Evolutionary conservation across 2,329 filamentous ascomycete genomes (phyloP).

Genomic region (Alternaria metachromatica): DNA sequence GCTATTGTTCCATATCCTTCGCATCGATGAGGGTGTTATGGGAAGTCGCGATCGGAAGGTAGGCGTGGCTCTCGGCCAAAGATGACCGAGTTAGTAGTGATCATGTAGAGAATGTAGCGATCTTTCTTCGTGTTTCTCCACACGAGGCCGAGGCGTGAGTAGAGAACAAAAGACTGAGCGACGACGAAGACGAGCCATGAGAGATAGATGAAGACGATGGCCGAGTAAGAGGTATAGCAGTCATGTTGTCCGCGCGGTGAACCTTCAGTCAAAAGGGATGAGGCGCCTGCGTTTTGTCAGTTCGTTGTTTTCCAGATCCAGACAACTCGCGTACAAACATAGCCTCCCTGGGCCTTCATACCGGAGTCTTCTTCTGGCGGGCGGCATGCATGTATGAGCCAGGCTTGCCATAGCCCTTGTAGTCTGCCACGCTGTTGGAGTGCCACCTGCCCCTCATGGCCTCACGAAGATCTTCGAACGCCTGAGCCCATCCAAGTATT

Average conservation of each 20-base stretch:
- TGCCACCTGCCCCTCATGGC: neutral
- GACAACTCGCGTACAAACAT: neutral
- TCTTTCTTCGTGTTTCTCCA: slow-evolving; percentile 42
- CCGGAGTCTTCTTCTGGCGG: neutral
- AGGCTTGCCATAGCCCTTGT: neutral
- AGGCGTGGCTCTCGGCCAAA: slow-evolving; percentile 47
- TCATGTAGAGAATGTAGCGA: slow-evolving; percentile 60
- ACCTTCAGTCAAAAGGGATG: neutral
- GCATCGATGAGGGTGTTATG: neutral
- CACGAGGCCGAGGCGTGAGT: slow-evolving; percentile 66
- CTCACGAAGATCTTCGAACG: neutral
- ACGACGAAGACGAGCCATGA: slow-evolving; percentile 66
- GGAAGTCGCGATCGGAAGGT: neutral
- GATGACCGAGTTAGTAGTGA: slow-evolving; percentile 60
- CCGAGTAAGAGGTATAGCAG: slow-evolving; percentile 27
- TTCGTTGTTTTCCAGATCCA: neutral
- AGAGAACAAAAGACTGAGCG: slow-evolving; percentile 65
- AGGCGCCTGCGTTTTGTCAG: neutral
- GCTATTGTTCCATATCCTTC: neutral
- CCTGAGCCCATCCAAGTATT: neutral
- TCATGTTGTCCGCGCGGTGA: neutral
- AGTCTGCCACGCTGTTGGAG: neutral
- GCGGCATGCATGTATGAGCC: neutral
- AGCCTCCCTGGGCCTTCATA: neutral
- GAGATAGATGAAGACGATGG: slow-evolving; percentile 56